These are phyloP conservation scores for Hansenula lynferdii DNA, from an alignment of 1,139 yeast genomes.

Conservation along the genomic window DNA sequence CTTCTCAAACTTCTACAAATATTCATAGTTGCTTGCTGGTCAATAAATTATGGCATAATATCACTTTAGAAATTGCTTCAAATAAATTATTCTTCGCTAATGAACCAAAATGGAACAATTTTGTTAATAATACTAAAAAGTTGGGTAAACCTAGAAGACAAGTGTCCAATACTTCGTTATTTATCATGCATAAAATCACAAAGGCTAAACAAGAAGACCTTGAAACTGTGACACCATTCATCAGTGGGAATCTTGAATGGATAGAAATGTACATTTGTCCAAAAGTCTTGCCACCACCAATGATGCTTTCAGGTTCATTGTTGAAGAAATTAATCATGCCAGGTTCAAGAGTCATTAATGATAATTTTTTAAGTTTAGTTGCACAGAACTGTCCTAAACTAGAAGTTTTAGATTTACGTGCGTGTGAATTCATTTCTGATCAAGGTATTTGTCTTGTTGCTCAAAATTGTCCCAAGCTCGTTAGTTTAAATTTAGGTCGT, in stretches of 20 bases:
- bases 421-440: constrained; percentile 78
- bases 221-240: constrained; percentile 29
- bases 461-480: constrained; percentile 49
- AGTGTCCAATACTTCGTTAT: constrained; percentile 32
- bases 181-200: constrained; percentile 47
- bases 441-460: constrained; percentile 67
- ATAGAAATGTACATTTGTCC: constrained; percentile 87
- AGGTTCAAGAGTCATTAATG: constrained; percentile 66
- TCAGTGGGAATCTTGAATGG: constrained; percentile 52
- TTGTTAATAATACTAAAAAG: constrained; percentile 23
- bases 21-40: constrained; percentile 63
- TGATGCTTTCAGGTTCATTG: constrained; percentile 36
- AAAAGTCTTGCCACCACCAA: constrained; percentile 48
- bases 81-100: constrained; percentile 51
- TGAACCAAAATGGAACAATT: constrained; percentile 42
- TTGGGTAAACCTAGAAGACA: constrained; percentile 11
- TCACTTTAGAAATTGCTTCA: constrained; percentile 51
- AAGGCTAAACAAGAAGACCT: constrained; percentile 39
- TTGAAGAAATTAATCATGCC: constrained; percentile 64
- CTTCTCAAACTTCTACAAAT: constrained; percentile 17
- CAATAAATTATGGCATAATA: constrained; percentile 57
- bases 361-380: constrained; percentile 47
- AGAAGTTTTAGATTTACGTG: constrained; percentile 69
- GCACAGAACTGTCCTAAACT: constrained; percentile 55
- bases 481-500: constrained; percentile 71